Conservation (phyloP, 768 basidiomycete genomes). For the Tubosaeta brunneosetosa region DNA sequence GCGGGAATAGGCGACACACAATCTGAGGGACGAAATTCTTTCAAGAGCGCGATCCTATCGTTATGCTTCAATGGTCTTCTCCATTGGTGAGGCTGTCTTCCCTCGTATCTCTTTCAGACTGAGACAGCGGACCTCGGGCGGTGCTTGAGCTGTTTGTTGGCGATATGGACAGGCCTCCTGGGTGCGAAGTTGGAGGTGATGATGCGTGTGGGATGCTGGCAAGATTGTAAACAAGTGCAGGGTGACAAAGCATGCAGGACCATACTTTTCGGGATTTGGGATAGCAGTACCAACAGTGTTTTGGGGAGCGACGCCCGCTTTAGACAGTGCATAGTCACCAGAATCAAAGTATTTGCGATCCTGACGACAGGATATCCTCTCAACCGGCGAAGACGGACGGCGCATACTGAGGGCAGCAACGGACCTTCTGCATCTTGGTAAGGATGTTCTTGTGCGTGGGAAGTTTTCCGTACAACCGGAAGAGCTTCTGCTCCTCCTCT, state of each 20-base stretch:
- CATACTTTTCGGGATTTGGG: slow-evolving; percentile 96
- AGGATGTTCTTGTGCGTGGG: slow-evolving; percentile 92
- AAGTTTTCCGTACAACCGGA: slow-evolving; percentile 90
- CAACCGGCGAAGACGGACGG: slow-evolving; percentile 2
- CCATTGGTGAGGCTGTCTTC: slow-evolving; percentile 13
- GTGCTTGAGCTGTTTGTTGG: slow-evolving; percentile 69
- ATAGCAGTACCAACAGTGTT: slow-evolving; percentile 92
- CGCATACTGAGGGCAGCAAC: slow-evolving; percentile 11
- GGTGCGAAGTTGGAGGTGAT: slow-evolving; percentile 53
- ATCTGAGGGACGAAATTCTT: neutral
- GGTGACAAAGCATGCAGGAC: slow-evolving; percentile 3
- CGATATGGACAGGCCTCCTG: slow-evolving; percentile 60
- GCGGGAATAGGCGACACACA: slow-evolving; percentile 18
- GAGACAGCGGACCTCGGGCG: slow-evolving; percentile 48
- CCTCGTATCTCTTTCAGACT: slow-evolving; percentile 22
- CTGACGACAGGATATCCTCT: slow-evolving; percentile 38
- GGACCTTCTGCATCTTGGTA: slow-evolving; percentile 92
- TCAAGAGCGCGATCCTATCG: neutral
- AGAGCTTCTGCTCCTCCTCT: slow-evolving; percentile 90
- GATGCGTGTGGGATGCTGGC: slow-evolving; percentile 87
- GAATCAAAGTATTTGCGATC: slow-evolving; percentile 99
- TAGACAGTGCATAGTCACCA: slow-evolving; percentile 95
- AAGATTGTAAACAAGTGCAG: neutral
- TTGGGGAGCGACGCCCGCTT: slow-evolving; percentile 88
- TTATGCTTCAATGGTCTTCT: slow-evolving; percentile 13